Percentiles rank a stretch among this genome's conserved stretches.
Conservation (phyloP, 129 eudicot genomes). For the Glebionis coronaria region DNA sequence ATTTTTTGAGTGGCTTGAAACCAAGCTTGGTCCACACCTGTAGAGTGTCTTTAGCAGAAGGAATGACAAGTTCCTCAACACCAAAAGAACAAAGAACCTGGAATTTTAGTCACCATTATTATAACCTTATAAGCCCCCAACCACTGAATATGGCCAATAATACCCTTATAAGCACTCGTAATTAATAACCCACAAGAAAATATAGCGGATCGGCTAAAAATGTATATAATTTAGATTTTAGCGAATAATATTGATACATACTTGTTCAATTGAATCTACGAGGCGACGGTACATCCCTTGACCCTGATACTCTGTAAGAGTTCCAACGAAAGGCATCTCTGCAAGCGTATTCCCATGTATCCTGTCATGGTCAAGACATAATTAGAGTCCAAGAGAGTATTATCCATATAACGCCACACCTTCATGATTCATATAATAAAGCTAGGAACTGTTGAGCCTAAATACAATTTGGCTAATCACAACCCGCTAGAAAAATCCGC, state of each 20-base stretch:
- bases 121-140: not conserved
- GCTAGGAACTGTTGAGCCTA: no score
- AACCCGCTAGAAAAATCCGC: no score
- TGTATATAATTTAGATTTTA: not conserved
- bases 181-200: not conserved
- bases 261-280: conserved; percentile 66
- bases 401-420: not conserved
- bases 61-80: conserved; percentile 44
- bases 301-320: conserved; percentile 71
- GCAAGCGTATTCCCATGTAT: conserved; percentile 75
- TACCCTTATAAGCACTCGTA: no score
- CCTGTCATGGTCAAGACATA: conserved; percentile 34
- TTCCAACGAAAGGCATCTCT: conserved; percentile 97
- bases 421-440: not conserved
- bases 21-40: conserved; percentile 42
- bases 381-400: not conserved
- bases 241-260: conserved; percentile 27
- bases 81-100: conserved; percentile 39
- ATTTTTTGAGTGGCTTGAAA: conserved; percentile 39
- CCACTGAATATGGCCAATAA: no score
- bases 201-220: not conserved
- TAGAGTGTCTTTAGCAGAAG: conserved; percentile 27
- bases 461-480: no score
- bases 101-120: not conserved
- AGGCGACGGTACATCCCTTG: conserved; percentile 94